Percentiles rank a stretch among this genome's conserved stretches.
These are phyloP conservation scores for Cercospora zeae-maydis DNA, from an alignment of 2,329 filamentous ascomycete species.

Conservation along the genomic window DNA sequence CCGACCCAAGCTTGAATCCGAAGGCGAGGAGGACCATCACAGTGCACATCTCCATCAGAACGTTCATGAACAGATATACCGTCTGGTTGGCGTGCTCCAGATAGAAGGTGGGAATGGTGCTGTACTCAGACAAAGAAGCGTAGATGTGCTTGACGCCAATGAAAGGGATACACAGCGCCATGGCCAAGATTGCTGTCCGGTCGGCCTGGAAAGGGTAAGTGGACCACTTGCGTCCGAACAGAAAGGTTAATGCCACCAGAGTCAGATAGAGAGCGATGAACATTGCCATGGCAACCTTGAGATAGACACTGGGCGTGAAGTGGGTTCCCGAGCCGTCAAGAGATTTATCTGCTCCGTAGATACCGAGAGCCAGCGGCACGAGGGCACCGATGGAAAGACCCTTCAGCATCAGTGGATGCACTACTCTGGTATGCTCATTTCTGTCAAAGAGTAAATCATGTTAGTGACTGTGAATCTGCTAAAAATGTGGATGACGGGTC, in stretches of 20 bases:
- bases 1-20: not conserved
- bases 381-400: not conserved
- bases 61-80: not conserved
- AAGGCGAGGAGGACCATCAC: not conserved
- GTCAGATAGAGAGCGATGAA: not conserved
- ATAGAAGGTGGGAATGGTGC: not conserved
- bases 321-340: not conserved
- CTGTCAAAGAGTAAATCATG: not conserved
- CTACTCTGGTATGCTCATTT: not conserved
- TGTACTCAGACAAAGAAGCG: not conserved
- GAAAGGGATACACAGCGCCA: not conserved
- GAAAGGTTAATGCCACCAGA: not conserved
- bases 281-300: not conserved
- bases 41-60: not conserved
- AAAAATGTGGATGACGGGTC: not conserved
- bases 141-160: not conserved
- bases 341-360: not conserved
- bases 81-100: not conserved
- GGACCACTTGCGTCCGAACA: not conserved
- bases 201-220: not conserved
- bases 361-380: not conserved
- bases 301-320: not conserved
- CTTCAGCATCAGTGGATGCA: not conserved
- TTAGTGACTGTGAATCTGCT: not conserved
- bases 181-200: not conserved